phyloP scores from a whole-genome alignment of 2,329 filamentous ascomycete genomes.

The Nemania bipapillata region DNA sequence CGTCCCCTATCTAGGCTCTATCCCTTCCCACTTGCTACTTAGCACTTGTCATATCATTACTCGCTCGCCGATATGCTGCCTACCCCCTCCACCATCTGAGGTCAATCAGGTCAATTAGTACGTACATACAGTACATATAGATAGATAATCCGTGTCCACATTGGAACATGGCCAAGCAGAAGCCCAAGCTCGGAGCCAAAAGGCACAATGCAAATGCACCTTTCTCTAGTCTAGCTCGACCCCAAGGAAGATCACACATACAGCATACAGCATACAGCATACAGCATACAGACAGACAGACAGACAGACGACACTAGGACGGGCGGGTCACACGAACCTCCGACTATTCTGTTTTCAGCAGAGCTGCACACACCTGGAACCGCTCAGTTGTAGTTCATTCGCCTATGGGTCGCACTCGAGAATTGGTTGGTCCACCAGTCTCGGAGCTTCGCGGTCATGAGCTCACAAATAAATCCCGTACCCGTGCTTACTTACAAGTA shows the following conservation, averaged over 20 bases:
- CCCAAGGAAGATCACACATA: constrained; percentile 22
- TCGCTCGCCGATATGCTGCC: constrained; percentile 36
- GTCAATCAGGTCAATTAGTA: too few species aligned
- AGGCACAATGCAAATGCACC: constrained; percentile 17
- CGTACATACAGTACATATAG: too few species aligned
- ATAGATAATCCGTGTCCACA: neutral
- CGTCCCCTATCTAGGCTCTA: constrained; percentile 12
- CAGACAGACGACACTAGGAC: constrained; percentile 27
- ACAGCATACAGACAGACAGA: too few species aligned
- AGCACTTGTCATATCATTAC: constrained; percentile 28
- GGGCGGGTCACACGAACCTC: constrained; percentile 31
- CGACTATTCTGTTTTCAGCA: constrained; percentile 30
- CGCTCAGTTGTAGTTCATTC: constrained; percentile 20
- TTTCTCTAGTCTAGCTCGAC: constrained; percentile 12
- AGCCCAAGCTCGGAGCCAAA: constrained; percentile 20
- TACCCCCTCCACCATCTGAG: constrained; percentile 24
- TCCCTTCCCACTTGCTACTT: neutral
- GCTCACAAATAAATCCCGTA: constrained; percentile 27
- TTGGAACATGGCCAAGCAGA: constrained; percentile 16
- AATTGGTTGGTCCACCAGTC: constrained; percentile 26
- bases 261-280: too few species aligned
- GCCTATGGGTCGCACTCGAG: constrained; percentile 9
- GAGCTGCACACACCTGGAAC: constrained; percentile 25
- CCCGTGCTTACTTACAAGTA: constrained; percentile 22
- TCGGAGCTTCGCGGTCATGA: constrained; percentile 35